Base-by-base conservation (phyloP, 768 basidiomycete genomes). In the Rhodotorula kratochvilovae region DNA sequence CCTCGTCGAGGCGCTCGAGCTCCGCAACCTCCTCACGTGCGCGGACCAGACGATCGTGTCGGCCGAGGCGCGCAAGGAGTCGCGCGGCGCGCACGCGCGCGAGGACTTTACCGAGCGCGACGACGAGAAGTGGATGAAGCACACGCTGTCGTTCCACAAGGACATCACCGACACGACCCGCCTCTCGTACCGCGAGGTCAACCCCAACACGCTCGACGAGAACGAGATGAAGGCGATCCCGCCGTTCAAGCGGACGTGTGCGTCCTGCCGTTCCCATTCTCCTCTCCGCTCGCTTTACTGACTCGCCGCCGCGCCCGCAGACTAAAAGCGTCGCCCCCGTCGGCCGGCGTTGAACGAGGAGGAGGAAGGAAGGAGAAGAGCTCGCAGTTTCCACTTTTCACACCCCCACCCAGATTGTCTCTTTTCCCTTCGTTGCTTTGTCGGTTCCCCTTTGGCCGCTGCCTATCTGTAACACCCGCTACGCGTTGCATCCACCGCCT, bases 71-170 rank as follows among this genome's bases (percentile, higher is more conserved):
- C 90, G 95, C 77, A 91, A 93, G 83, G 96, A 98, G 80, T 95
- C 92, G 57, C 91, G 96, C 80, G 96, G 96, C 80, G 96, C 96
- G 50, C 96, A 99, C 79, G 96, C 96, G 60, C 92, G 96, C 77
- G 96, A 98, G 82, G 96, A 99, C 81, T 97, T 82, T 85, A 88
- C 92, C n/a, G 94, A 99, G 87, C 92, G 96, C 82, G 93, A 98
- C 79, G 95, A 99, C 79, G 85, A 87, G 54, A 84, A 85, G 50
- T 94, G 92, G 92, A 93, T 93, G 92, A 92, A 90, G 83, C 92
- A 80, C 72, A 92, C 92, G 2, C 86, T 98, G 59, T 90, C 91
- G n/a, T 93, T 90, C 88, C 93, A 93, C 80, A 86, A 82, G 67
- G 88, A 96, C 78, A 81, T 84, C 68, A 81, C 83, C 71, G 92